Evolutionary conservation across 257 asterid species (phyloP).

Genomic region (Nicotiana attenuata): DNA sequence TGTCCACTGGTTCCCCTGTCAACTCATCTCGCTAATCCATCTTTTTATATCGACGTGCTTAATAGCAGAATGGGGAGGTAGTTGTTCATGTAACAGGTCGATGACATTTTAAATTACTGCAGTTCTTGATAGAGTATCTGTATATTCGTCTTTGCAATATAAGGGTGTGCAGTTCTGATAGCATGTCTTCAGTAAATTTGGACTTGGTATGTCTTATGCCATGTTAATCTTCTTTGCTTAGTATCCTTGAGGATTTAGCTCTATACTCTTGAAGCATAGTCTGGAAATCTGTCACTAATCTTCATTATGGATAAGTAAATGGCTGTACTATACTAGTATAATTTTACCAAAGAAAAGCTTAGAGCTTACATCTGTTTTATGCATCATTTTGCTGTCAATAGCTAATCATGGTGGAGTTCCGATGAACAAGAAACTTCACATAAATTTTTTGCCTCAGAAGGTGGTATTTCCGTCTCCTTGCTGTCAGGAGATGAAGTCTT

Average conservation of each 20-base stretch:
- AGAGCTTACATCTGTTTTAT: not conserved
- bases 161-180: not conserved
- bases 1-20: not conserved
- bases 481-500: slow-evolving; percentile 31
- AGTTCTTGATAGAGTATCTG: not conserved
- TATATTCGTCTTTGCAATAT: not conserved
- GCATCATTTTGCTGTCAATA: slow-evolving; percentile 16
- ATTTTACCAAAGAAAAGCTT: slow-evolving; percentile 18
- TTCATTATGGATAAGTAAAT: slow-evolving; percentile 14
- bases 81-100: not conserved
- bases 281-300: not conserved
- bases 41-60: not conserved
- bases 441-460: slow-evolving; percentile 24
- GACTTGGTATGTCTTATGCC: not conserved
- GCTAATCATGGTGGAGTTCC: slow-evolving; percentile 25
- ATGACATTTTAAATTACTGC: not conserved
- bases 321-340: slow-evolving; percentile 31
- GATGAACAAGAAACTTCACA: slow-evolving; percentile 25
- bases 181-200: not conserved
- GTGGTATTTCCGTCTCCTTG: slow-evolving; percentile 24
- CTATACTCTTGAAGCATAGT: not conserved
- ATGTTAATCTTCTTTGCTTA: not conserved
- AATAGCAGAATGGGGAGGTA: not conserved
- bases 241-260: not conserved
- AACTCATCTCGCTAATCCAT: not conserved